Base-by-base conservation (phyloP, 1,284 basidiomycete species). In the Marasmius sp. region DNA sequence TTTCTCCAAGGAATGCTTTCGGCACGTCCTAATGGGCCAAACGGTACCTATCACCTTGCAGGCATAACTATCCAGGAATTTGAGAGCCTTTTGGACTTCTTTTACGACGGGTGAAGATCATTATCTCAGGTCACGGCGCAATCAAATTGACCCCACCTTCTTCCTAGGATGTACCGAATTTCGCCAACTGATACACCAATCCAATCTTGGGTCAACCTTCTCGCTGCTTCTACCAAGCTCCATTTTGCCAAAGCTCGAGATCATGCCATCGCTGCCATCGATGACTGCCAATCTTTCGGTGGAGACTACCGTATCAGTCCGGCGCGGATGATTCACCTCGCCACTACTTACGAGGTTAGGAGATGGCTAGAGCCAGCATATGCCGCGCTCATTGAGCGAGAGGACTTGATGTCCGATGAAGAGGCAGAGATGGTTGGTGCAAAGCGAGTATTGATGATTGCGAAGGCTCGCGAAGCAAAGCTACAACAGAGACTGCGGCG, bases 221-320 rank as follows among this genome's bases (percentile, higher is more conserved):
- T 61, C 33, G 53, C 55, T 9, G 54, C 38, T 6, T 41, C 48
- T 1, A 51, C 60, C 18, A 45, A 20, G 18, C 60, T 61, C 37
- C 47, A 61, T 43, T 61, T 61, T 33, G 47, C 56, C 27, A 61
- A 50, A 52, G 60, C 49, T 27, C 34, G 48, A 34, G 48, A 51
- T n/a, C 54, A 34, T 34, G 60, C 60, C 6, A 61, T 61, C 43
- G 33, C 55, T 8, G 60, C 60, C 10, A 61, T 61, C 33, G 56
- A 58, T 20, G 43, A 41, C 5, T 34, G 38, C 10, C 39, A 37
- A 55, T 47, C 45, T 18, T n/a, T 20, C 16, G 45, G 45, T 20
- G 20, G 20, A 16, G 16, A 16, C 45, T 18, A 47, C n/a, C 16
- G 16, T 20, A n/a, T 47, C 20, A 20, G 16, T 20, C 45, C 45